Evolutionary conservation across 768 basidiomycete genomes (phyloP), one percentile per base, ranked within the genome.

Genomic region (Amanita molliuscula): DNA sequence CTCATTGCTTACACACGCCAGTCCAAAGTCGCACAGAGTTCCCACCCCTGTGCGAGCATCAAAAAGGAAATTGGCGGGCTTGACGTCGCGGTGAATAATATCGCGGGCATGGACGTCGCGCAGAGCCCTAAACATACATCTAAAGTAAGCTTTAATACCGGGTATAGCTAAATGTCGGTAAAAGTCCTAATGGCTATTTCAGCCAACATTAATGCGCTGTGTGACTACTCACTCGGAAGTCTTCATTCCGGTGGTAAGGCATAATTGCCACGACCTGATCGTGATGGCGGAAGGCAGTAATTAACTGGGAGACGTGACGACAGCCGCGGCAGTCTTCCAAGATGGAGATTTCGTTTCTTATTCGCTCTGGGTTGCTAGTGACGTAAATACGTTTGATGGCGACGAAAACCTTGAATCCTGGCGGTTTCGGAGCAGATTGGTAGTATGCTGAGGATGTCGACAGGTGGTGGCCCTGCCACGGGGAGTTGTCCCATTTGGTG

Each of bases 301-400:
- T 94, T 13, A 99, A 72, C 61, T 98, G 92, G 16, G 90, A 89
- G 13, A 88, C 80, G 62, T 97, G 91, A 16, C 90, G 75, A 54
- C 86, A 88, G 1, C 88, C 84, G 59, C 90, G 77, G 65, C 80
- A 81, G 49, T 84, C 82, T 60, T 91, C 83, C 72, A 99, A 77
- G 51, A 99, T 93, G 6, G 81, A 69, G 47, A 99, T 78, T 64
- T 99, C 96, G 64, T 98, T 99, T 41, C 81, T 74, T 59, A 98
- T 94, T 18, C 95, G 75, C 45, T 87, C 84, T 0, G 96, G 96
- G 56, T 83, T 89, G 62, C 91, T 94, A 0, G 96, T 98, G 8
- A 93, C 94, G 62, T 98, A 91, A 63, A 99, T 97, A 54, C 94
- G 79, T 70, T 99, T 98, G 61, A 99, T 70, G 0, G 96, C 96